Evolutionary conservation across 257 asterid genomes (phyloP).

Genomic region (Solanum chilense): DNA sequence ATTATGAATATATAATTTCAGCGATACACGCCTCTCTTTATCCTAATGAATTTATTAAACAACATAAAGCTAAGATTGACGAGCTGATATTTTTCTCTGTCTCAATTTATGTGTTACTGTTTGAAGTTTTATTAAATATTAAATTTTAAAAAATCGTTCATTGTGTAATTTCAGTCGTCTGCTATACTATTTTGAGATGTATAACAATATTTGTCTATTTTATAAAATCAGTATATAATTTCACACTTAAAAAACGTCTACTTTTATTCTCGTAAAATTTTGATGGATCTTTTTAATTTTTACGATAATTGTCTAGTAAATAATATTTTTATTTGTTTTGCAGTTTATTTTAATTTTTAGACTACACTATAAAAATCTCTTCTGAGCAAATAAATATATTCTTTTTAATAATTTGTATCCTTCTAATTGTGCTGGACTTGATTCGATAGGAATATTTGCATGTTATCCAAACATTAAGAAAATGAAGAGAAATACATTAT

Average conservation of each 20-base stretch:
- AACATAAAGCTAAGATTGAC: not conserved
- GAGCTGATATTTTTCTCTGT: not conserved
- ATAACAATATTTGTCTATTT: too few species aligned
- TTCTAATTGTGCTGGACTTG: not conserved
- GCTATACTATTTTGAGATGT: too few species aligned
- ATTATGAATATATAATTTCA: not conserved
- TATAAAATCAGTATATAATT: too few species aligned
- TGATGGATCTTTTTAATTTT: too few species aligned
- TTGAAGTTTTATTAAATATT: accelerated
- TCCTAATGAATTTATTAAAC: not conserved
- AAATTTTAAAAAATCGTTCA: accelerated
- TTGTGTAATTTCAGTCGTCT: accelerated
- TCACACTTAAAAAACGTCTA: too few species aligned
- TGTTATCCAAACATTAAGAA: not conserved
- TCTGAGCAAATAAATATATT: not conserved
- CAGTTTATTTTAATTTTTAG: too few species aligned
- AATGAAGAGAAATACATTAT: not conserved
- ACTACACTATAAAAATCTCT: not conserved
- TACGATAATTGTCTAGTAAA: not conserved
- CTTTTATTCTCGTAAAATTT: too few species aligned
- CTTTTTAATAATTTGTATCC: not conserved
- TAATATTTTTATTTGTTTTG: too few species aligned
- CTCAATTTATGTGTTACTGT: too few species aligned
- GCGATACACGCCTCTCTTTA: not conserved
- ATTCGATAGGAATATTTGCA: not conserved